A percentile compares a stretch with the other conserved stretches of the same genome.
Evolutionary conservation across 768 basidiomycete genomes (phyloP).

Genomic region (Leccinellum luteum): DNA sequence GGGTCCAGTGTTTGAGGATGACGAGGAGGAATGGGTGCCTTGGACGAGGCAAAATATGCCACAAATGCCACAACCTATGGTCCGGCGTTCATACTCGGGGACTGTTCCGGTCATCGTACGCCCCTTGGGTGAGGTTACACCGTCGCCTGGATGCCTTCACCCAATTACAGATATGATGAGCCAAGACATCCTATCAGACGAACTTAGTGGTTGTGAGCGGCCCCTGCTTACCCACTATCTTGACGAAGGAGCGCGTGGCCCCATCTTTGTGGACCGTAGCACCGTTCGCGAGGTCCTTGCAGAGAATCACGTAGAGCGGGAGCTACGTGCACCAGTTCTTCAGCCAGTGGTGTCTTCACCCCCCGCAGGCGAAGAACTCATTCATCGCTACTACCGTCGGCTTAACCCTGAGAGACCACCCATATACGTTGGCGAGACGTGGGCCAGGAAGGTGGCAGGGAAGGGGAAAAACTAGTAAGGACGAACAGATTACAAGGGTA

Average conservation of each 20-base stretch:
- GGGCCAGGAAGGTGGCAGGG: background rate
- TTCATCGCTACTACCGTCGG: conserved; percentile 1
- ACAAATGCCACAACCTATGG: too few species aligned
- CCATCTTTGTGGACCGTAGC: conserved; percentile 5
- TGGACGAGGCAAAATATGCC: background rate
- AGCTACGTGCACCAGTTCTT: background rate
- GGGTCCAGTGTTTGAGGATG: background rate
- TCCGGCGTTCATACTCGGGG: background rate
- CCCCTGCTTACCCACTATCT: conserved; percentile 9
- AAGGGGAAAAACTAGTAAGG: background rate
- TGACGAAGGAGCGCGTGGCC: conserved; percentile 1
- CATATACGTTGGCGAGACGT: conserved; percentile 15
- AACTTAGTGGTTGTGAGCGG: background rate
- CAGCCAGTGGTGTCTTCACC: background rate
- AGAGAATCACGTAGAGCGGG: conserved; percentile 1
- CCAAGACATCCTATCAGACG: background rate
- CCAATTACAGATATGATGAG: background rate
- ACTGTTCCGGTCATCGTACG: background rate
- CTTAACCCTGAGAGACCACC: background rate
- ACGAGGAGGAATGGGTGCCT: conserved; percentile 8
- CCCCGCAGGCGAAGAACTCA: conserved; percentile 9
- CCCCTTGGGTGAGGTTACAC: background rate
- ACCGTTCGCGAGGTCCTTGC: background rate
- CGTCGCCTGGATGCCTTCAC: background rate
- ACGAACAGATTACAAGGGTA: too few species aligned